These are phyloP conservation scores for Russula compacta DNA, from an alignment of 768 basidiomycete species.

Conservation along the genomic window DNA sequence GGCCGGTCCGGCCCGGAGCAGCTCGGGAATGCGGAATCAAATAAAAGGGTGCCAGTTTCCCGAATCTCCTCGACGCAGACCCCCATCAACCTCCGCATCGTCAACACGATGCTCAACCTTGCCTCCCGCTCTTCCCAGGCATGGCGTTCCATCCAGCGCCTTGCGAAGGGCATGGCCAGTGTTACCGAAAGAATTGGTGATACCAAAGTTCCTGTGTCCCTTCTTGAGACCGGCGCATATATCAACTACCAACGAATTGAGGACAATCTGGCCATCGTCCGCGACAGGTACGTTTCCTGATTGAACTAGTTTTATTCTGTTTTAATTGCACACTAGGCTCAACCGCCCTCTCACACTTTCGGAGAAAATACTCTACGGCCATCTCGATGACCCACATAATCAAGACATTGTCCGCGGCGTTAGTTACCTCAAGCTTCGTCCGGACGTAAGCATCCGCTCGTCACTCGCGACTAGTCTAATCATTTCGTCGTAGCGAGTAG, in stretches of 20 bases:
- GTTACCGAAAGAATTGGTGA: constrained; percentile 70
- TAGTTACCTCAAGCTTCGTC: constrained; percentile 95
- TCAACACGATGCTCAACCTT: constrained; percentile 19
- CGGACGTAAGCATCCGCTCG: constrained; percentile 62
- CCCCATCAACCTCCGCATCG: constrained; percentile 12
- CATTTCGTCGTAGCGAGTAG: constrained; percentile 52
- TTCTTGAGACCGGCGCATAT: constrained; percentile 71
- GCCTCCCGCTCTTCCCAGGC: constrained; percentile 17
- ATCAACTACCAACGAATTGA: constrained; percentile 98
- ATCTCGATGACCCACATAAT: constrained; percentile 87
- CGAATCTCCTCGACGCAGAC: neutral
- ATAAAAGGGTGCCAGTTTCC: neutral
- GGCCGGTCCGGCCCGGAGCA: constrained; percentile 14
- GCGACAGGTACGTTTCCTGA: constrained; percentile 49
- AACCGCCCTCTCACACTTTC: constrained; percentile 87
- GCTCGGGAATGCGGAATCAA: neutral
- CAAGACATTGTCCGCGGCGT: constrained; percentile 87
- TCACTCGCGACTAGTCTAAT: constrained; percentile 12
- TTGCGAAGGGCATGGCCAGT: constrained; percentile 61
- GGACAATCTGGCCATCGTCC: constrained; percentile 87
- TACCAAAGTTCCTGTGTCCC: constrained; percentile 83
- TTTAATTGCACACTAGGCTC: constrained; percentile 40
- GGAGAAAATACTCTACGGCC: constrained; percentile 97
- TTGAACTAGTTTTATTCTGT: neutral
- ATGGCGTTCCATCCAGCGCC: constrained; percentile 19